These are phyloP conservation scores for Aristolochia fimbriata DNA, from an alignment of 164 flowering plant species.

Conservation along the genomic window DNA sequence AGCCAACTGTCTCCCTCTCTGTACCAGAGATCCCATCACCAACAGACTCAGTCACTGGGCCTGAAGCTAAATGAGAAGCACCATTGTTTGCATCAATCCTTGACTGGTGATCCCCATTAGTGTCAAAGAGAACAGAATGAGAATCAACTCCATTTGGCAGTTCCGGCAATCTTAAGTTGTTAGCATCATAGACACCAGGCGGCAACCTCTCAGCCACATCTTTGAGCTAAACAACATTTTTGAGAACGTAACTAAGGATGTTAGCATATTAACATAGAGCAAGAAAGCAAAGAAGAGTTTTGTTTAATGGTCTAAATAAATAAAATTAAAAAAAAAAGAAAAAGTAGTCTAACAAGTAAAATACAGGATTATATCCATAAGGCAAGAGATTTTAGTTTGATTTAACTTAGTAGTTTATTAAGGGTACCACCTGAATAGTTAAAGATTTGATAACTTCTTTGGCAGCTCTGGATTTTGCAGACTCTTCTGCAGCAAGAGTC, in stretches of 20 bases:
- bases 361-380: not conserved
- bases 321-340: not conserved
- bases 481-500: slow-evolving; percentile 80
- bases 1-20: slow-evolving; percentile 13
- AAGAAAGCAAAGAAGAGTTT: not conserved
- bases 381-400: no score
- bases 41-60: slow-evolving; percentile 15
- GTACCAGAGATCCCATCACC: slow-evolving; percentile 18
- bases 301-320: no score
- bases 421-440: slow-evolving; percentile 66
- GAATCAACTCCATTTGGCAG: slow-evolving; percentile 46
- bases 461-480: slow-evolving; percentile 84
- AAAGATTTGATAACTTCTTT: slow-evolving; percentile 96
- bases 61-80: slow-evolving; percentile 21
- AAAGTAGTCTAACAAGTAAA: not conserved
- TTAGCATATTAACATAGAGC: not conserved
- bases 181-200: slow-evolving; percentile 44
- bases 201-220: slow-evolving; percentile 71
- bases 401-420: not conserved
- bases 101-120: slow-evolving; percentile 30
- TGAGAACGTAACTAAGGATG: not conserved
- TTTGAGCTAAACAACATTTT: slow-evolving; percentile 38
- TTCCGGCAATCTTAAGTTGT: slow-evolving; percentile 26
- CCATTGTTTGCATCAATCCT: slow-evolving; percentile 30
- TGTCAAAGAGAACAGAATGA: slow-evolving; percentile 26